Evolutionary conservation across 2,329 filamentous ascomycete species (phyloP).

Genomic region (Orbilia javanica): DNA sequence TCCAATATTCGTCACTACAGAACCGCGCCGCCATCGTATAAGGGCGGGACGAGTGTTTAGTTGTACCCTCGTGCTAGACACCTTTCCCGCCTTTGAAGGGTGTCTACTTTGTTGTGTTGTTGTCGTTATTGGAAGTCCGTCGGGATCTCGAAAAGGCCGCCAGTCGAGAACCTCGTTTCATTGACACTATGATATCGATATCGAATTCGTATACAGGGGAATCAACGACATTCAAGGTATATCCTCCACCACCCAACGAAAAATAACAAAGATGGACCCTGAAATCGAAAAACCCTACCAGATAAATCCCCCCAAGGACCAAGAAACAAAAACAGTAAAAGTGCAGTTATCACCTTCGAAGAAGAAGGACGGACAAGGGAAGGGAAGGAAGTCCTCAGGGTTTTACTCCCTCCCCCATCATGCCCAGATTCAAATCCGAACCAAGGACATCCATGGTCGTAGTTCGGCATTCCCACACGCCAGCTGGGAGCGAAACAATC

Average conservation of each 20-base stretch:
- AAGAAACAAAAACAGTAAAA: neutral
- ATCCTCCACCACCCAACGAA: neutral
- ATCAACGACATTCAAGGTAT: conserved; percentile 14
- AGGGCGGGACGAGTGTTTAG: neutral
- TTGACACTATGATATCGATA: conserved; percentile 12
- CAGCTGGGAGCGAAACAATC: conserved; percentile 45
- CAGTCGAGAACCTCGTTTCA: neutral
- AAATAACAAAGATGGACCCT: conserved; percentile 29
- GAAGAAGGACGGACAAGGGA: neutral
- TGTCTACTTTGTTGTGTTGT: neutral
- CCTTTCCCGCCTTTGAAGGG: neutral
- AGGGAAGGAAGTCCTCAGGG: conserved; percentile 37
- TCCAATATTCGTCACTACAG: conserved; percentile 11
- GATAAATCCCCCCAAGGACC: conserved; percentile 1
- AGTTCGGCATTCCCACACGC: conserved; percentile 32
- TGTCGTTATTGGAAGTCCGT: neutral
- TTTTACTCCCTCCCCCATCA: conserved; percentile 8
- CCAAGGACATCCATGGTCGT: conserved; percentile 35
- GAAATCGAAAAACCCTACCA: conserved; percentile 7
- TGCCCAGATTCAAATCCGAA: conserved; percentile 15
- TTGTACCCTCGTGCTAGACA: neutral
- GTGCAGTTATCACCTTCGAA: neutral
- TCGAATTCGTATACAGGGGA: conserved; percentile 14
- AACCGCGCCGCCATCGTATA: conserved; percentile 37
- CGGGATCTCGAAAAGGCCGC: neutral